A percentile compares a stretch with the other conserved stretches of the same genome.
phyloP scores from a whole-genome alignment of 306 rosid species.

The Trifolium repens region DNA sequence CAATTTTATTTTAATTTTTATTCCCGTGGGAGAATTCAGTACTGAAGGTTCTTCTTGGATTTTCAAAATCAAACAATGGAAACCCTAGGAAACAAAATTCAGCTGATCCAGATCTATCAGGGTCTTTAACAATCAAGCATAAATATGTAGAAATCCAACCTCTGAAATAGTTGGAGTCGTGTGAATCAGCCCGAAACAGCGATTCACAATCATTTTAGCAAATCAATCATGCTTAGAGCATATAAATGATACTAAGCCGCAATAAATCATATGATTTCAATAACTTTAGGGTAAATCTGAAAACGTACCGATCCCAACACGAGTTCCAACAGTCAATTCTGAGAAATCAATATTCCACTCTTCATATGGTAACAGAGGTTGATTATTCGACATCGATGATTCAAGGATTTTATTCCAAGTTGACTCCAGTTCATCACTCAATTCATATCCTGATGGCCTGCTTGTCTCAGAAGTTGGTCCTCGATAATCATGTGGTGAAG shows the following conservation, averaged over 20 bases:
- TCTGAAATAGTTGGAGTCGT: constrained; percentile 13
- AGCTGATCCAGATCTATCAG: constrained; percentile 18
- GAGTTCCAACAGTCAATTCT: constrained; percentile 92
- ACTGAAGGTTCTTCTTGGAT: constrained; percentile 25
- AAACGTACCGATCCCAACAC: constrained; percentile 91
- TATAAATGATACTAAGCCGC: constrained; percentile 15
- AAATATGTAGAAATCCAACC: constrained; percentile 33
- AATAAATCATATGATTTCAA: neutral
- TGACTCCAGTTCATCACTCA: constrained; percentile 62
- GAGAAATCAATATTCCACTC: constrained; percentile 92
- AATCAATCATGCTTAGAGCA: constrained; percentile 22
- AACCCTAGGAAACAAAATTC: constrained; percentile 27
- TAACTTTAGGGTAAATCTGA: constrained; percentile 34
- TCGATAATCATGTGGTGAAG: constrained; percentile 86
- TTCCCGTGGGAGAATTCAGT: constrained; percentile 20
- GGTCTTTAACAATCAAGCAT: constrained; percentile 28
- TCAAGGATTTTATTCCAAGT: constrained; percentile 87
- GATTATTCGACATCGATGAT: constrained; percentile 63
- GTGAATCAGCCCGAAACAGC: constrained; percentile 31
- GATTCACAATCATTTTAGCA: constrained; percentile 32
- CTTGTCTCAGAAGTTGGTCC: constrained; percentile 70
- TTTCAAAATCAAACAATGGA: constrained; percentile 14
- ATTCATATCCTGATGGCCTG: constrained; percentile 51
- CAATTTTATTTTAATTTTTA: neutral
- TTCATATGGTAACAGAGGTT: constrained; percentile 76